phyloP scores from a whole-genome alignment of 371 early-diverging fungal genomes.

The Batrachochytrium dendrobatidis region DNA sequence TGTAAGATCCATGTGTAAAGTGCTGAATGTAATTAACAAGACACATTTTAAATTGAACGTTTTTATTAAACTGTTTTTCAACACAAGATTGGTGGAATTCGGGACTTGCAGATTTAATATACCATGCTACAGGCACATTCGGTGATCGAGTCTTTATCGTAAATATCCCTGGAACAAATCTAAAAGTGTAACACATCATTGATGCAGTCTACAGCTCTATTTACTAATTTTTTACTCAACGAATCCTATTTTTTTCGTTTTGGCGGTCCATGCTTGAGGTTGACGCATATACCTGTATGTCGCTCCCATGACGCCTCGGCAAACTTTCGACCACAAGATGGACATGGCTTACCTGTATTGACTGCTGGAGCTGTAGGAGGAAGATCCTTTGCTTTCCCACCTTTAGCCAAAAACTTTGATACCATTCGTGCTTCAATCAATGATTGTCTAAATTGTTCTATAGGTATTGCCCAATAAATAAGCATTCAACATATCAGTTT shows the following conservation, averaged over 20 bases:
- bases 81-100: slow-evolving; percentile 1
- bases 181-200: no score
- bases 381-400: slow-evolving; percentile 17
- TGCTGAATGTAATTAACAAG: neutral
- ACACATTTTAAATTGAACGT: neutral
- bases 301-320: slow-evolving; percentile 13
- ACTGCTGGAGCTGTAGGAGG: slow-evolving; percentile 12
- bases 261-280: slow-evolving; percentile 3
- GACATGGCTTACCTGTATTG: slow-evolving; percentile 11
- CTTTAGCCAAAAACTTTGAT: slow-evolving; percentile 11
- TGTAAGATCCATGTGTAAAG: neutral
- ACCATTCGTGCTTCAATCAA: slow-evolving; percentile 15
- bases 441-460: slow-evolving; percentile 19
- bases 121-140: no score
- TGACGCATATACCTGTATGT: slow-evolving; percentile 13
- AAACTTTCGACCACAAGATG: slow-evolving; percentile 16
- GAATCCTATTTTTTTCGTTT: no score
- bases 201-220: no score
- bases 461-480: no score
- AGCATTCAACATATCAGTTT: no score
- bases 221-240: no score
- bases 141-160: no score
- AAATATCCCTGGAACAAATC: no score
- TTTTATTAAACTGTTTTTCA: neutral
- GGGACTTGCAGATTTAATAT: neutral